phyloP scores from a whole-genome alignment of 371 early-diverging fungal genomes.

The Mortierella sp. region DNA sequence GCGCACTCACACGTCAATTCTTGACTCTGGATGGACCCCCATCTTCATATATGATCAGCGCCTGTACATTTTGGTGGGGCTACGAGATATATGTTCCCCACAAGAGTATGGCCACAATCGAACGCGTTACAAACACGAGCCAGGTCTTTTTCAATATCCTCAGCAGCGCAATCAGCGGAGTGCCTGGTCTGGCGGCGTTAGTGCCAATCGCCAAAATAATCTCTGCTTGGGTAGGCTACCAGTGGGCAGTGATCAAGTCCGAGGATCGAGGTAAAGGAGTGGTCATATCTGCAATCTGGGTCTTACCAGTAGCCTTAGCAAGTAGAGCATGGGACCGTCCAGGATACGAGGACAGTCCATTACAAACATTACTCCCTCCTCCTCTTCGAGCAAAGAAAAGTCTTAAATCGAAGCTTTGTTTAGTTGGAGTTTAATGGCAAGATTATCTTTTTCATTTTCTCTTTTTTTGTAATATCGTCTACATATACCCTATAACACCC shows the following conservation, averaged over 20 bases:
- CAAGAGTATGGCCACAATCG: constrained; percentile 44
- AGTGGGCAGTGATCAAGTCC: constrained; percentile 54
- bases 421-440: background rate
- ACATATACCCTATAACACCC: background rate
- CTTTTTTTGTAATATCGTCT: background rate
- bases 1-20: constrained; percentile 17
- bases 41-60: constrained; percentile 37
- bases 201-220: constrained; percentile 53
- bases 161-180: constrained; percentile 24
- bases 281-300: constrained; percentile 57
- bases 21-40: constrained; percentile 19
- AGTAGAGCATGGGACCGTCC: constrained; percentile 54
- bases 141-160: constrained; percentile 53
- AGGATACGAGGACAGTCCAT: constrained; percentile 6
- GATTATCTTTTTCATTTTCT: background rate
- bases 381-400: constrained; percentile 6
- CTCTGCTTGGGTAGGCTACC: constrained; percentile 58
- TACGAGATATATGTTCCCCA: constrained; percentile 58
- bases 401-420: constrained; percentile 20
- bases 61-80: constrained; percentile 58
- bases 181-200: constrained; percentile 37
- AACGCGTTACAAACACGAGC: constrained; percentile 51
- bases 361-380: background rate
- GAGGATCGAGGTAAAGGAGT: constrained; percentile 55
- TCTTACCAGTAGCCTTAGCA: constrained; percentile 55